phyloP scores from a whole-genome alignment of 257 asterid genomes.

The Jacaranda mimosifolia region DNA sequence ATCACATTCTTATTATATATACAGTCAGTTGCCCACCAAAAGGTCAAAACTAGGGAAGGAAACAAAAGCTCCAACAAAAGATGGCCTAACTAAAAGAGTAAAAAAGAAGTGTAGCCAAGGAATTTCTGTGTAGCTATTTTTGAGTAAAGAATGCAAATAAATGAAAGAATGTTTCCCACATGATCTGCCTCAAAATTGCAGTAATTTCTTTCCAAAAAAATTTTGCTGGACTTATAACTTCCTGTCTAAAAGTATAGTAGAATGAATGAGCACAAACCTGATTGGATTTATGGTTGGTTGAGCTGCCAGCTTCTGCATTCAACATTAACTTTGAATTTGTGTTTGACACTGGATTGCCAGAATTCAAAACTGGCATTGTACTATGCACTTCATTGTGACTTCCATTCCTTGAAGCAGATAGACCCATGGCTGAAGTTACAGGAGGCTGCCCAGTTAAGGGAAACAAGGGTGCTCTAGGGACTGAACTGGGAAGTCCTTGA shows the following conservation, averaged over 20 bases:
- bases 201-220: not conserved
- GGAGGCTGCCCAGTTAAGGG: constrained; percentile 56
- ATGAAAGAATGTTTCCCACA: not conserved
- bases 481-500: constrained; percentile 62
- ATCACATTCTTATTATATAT: too few relatives aligned
- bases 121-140: not conserved
- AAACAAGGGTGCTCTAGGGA: constrained; percentile 52
- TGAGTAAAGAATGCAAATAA: not conserved
- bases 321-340: constrained; percentile 40
- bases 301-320: constrained; percentile 52
- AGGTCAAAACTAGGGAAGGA: too few relatives aligned
- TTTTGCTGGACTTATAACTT: not conserved
- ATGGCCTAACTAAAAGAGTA: too few relatives aligned
- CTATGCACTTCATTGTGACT: constrained; percentile 42
- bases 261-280: constrained; percentile 59
- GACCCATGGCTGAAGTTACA: constrained; percentile 45
- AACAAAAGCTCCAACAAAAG: too few relatives aligned
- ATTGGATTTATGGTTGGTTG: constrained; percentile 44
- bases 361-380: constrained; percentile 46
- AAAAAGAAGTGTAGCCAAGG: too few relatives aligned
- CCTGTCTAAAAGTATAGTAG: not conserved
- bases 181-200: not conserved
- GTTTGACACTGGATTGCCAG: constrained; percentile 38
- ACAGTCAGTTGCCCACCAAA: too few relatives aligned
- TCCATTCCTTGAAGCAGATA: constrained; percentile 42